A percentile compares a stretch with the other conserved stretches of the same genome.
Conservation (phyloP, 306 rosid genomes). For the Acacia melanoxylon region DNA sequence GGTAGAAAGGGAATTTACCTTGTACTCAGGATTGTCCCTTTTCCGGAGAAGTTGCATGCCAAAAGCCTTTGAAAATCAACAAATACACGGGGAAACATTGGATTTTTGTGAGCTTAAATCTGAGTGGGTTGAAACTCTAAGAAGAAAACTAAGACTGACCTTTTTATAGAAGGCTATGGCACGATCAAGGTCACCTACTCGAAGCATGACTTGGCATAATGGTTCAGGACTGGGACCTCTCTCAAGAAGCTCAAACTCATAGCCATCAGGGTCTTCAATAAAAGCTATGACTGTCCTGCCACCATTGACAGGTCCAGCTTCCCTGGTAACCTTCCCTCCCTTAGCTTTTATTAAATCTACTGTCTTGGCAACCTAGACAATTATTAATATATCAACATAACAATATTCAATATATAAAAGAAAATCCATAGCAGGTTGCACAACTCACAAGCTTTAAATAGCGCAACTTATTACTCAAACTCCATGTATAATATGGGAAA, state of each 20-base stretch:
- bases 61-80: slow-evolving; percentile 57
- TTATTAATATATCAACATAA: neutral
- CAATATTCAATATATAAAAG: neutral
- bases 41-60: slow-evolving; percentile 90
- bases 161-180: slow-evolving; percentile 77
- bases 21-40: slow-evolving; percentile 73
- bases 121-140: slow-evolving; percentile 1
- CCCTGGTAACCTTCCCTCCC: slow-evolving; percentile 78
- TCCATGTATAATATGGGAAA: too few relatives aligned
- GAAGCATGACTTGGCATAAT: slow-evolving; percentile 87
- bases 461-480: neutral
- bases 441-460: neutral
- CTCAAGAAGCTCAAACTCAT: slow-evolving; percentile 80
- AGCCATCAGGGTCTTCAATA: slow-evolving; percentile 90
- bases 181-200: slow-evolving; percentile 86
- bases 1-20: slow-evolving; percentile 52
- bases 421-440: neutral
- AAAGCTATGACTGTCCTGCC: slow-evolving; percentile 69
- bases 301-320: slow-evolving; percentile 73
- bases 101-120: slow-evolving; percentile 25
- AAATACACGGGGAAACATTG: slow-evolving; percentile 22
- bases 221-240: slow-evolving; percentile 84
- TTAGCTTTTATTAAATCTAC: slow-evolving; percentile 76
- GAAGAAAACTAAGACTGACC: slow-evolving; percentile 50
- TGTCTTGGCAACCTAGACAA: slow-evolving; percentile 62